These are phyloP conservation scores for Stephania cephalantha DNA, from an alignment of 164 flowering plant genomes.

Conservation along the genomic window DNA sequence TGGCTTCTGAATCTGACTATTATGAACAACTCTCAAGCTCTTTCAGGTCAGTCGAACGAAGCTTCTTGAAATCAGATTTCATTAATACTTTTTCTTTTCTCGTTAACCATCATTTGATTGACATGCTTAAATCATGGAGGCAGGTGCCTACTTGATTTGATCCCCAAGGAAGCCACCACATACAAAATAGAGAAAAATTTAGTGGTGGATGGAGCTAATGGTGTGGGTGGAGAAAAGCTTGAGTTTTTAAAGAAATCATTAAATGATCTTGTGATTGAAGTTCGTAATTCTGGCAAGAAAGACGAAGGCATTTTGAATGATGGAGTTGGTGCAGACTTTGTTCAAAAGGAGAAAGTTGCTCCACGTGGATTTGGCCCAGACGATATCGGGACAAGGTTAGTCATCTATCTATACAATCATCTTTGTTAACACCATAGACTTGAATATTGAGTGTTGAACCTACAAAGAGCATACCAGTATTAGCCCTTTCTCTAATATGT, in stretches of 20 bases:
- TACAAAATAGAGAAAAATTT: slow-evolving; percentile 30
- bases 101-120: background rate
- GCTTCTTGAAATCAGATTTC: background rate
- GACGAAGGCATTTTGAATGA: slow-evolving; percentile 80
- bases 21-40: slow-evolving; percentile 59
- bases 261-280: slow-evolving; percentile 43
- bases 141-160: slow-evolving; percentile 72
- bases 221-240: slow-evolving; percentile 85
- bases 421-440: background rate
- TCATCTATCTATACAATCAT: slow-evolving; percentile 9
- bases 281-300: slow-evolving; percentile 63
- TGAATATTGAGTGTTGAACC: background rate
- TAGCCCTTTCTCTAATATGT: no score
- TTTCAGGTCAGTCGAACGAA: slow-evolving; percentile 45
- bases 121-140: slow-evolving; percentile 8
- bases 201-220: slow-evolving; percentile 91
- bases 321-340: slow-evolving; percentile 95
- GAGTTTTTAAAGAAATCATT: slow-evolving; percentile 37
- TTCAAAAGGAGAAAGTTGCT: slow-evolving; percentile 85
- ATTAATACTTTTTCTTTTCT: background rate
- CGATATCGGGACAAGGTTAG: slow-evolving; percentile 75
- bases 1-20: slow-evolving; percentile 59
- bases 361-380: slow-evolving; percentile 60
- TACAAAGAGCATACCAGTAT: no score
- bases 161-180: slow-evolving; percentile 28